These are phyloP conservation scores for Phtheirospermum japonicum DNA, from an alignment of 257 asterid genomes.

Conservation along the genomic window DNA sequence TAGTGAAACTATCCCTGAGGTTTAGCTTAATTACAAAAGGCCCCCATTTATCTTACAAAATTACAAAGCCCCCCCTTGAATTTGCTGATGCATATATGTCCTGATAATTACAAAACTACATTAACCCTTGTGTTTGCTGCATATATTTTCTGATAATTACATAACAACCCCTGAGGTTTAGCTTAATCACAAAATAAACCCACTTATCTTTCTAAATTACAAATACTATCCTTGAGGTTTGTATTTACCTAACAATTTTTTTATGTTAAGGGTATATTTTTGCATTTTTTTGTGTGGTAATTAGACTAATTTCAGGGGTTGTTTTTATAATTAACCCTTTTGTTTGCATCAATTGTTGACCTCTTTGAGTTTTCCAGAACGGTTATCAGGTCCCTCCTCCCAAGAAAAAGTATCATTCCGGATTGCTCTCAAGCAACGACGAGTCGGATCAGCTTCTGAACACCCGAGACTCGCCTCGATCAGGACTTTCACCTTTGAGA, in stretches of 20 bases:
- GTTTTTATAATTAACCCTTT: background rate
- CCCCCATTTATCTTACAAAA: no score
- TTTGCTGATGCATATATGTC: no score
- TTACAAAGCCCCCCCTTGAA: no score
- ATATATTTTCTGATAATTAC: no score
- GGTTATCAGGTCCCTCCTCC: slow-evolving; percentile 43
- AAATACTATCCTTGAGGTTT: no score
- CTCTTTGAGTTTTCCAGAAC: slow-evolving; percentile 41
- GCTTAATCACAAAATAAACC: no score
- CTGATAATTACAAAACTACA: background rate
- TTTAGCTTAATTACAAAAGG: no score
- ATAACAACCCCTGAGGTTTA: no score
- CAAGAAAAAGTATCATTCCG: slow-evolving; percentile 69
- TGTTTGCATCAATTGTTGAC: slow-evolving; percentile 8
- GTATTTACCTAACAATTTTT: no score
- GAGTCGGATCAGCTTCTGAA: slow-evolving; percentile 32
- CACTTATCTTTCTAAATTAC: no score
- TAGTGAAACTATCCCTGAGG: background rate
- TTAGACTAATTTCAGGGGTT: background rate
- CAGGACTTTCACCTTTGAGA: slow-evolving; percentile 64
- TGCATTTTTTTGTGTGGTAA: background rate
- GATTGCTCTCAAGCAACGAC: slow-evolving; percentile 44
- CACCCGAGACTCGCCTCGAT: slow-evolving; percentile 35
- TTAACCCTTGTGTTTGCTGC: no score
- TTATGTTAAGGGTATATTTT: background rate